Conservation (phyloP, 441 rosid species). For the Pelargonium australe region DNA sequence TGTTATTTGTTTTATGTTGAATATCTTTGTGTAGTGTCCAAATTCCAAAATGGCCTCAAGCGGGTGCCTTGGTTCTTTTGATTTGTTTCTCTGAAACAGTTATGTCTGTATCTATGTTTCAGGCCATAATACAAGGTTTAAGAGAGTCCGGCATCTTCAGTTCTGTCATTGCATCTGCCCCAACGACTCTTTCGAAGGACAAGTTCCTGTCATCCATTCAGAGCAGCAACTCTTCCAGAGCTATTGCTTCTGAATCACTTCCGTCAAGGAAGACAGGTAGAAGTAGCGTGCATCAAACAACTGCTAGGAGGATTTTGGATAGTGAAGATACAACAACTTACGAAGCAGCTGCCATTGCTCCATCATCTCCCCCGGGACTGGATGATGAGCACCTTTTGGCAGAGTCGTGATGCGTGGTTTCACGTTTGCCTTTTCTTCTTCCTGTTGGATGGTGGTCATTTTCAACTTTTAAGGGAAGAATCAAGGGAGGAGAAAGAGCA, state of each 20-base stretch:
- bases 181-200: slow-evolving; percentile 44
- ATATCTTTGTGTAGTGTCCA: too few species aligned
- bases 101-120: slow-evolving; percentile 14
- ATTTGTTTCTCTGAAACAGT: too few species aligned
- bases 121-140: slow-evolving; percentile 60
- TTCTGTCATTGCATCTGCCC: slow-evolving; percentile 49
- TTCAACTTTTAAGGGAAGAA: too few species aligned
- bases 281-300: slow-evolving; percentile 31
- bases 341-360: slow-evolving; percentile 47
- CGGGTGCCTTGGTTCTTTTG: not conserved
- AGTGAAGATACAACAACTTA: slow-evolving; percentile 29
- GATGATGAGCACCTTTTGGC: slow-evolving; percentile 23
- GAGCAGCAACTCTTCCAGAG: slow-evolving; percentile 46
- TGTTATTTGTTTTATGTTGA: too few species aligned
- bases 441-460: too few species aligned
- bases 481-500: too few species aligned
- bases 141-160: slow-evolving; percentile 65
- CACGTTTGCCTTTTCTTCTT: too few species aligned
- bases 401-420: slow-evolving; percentile 24
- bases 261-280: slow-evolving; percentile 32
- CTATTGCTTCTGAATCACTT: slow-evolving; percentile 36
- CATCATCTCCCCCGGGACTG: slow-evolving; percentile 48
- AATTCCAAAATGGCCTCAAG: too few species aligned
- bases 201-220: slow-evolving; percentile 42
- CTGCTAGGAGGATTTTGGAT: slow-evolving; percentile 46